Evolutionary conservation across 768 basidiomycete genomes (phyloP).

Genomic region (Terana coerulea): DNA sequence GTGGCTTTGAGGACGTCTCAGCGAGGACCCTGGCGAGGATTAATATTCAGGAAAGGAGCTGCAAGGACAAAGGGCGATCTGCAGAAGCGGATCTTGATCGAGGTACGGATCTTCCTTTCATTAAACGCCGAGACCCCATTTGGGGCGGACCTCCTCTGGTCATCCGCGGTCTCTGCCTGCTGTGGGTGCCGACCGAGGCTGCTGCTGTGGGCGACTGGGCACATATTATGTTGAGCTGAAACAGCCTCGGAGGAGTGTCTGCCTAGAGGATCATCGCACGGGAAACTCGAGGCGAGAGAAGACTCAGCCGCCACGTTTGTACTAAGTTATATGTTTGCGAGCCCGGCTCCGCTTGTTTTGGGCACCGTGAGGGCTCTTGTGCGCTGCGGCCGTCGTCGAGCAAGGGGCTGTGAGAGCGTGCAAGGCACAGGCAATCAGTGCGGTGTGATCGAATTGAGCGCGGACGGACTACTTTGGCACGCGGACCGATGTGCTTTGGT

Average conservation of each 20-base stretch:
- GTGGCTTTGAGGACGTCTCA: not conserved
- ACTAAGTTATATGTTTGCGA: too few relatives aligned
- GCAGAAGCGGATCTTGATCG: slow-evolving; percentile 24
- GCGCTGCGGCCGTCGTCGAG: not conserved
- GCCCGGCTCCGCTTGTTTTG: not conserved
- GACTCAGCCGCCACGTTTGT: not conserved
- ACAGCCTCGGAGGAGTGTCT: not conserved
- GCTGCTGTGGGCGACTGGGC: not conserved
- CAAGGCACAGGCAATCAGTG: not conserved
- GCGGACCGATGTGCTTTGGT: slow-evolving; percentile 14
- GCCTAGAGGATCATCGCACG: slow-evolving; percentile 1
- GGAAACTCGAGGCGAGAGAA: slow-evolving; percentile 1
- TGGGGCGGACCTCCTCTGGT: not conserved
- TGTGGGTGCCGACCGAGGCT: too few relatives aligned
- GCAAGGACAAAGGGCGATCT: slow-evolving; percentile 15
- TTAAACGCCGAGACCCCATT: slow-evolving; percentile 3
- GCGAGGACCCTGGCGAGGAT: not conserved
- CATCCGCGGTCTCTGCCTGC: too few relatives aligned
- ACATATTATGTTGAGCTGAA: not conserved
- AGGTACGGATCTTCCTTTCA: slow-evolving; percentile 15
- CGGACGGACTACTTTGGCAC: slow-evolving; percentile 4
- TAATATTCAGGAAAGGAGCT: not conserved
- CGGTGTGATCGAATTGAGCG: slow-evolving; percentile 12
- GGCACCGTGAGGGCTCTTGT: not conserved
- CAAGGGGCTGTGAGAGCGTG: not conserved